Evolutionary conservation across 768 basidiomycete species (phyloP), one percentile per base, ranked within the genome.

Genomic region (Kwoniella sp.): DNA sequence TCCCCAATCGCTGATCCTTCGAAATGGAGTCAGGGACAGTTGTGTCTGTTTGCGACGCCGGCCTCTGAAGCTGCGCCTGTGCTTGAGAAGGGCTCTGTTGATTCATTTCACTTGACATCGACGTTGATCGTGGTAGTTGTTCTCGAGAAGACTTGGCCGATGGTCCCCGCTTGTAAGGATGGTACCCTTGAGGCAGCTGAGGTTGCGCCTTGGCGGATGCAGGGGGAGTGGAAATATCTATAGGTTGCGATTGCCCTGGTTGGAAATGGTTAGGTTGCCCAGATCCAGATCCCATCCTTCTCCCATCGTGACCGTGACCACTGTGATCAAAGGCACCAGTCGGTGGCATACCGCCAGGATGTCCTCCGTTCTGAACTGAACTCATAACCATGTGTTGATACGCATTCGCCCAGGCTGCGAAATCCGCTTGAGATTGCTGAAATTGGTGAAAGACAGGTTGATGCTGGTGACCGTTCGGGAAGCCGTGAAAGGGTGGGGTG

Each of bases 341-440:
- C 29, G 61, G 49, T 29, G 62, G 46, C 26, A 57, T 48, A 17
- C 49, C 55, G 40, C 53, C 49, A 32, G 62, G 50, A 33, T 57
- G 50, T 7, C 53, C 62, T 40, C 38, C 55, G 12, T 54, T 50
- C 43, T 60, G 33, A 1, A 51, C 59, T 36, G 55, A 56, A 9
- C 57, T 60, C 56, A 65, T 62, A 14, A 66, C 45, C 64, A 65
- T 65, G 25, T 66, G 64, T 25, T 66, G 62, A 38, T 69, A 69
- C n/a, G 67, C 65, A 37, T 63, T 62, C 7, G 69, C 59, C 69
- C 69, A 71, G 7, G 67, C 67, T 11, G 59, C 59, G 36, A 69
- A 67, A 26, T 68, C 69, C 9, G 62, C 60, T 49, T 67, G 67
- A 45, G 55, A 55, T 49, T 67, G 64, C 38, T 67, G 67, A 29